Percentiles rank a stretch among this genome's conserved stretches.
Conservation (phyloP, 768 basidiomycete species). For the Rhodotorula diobovata region DNA sequence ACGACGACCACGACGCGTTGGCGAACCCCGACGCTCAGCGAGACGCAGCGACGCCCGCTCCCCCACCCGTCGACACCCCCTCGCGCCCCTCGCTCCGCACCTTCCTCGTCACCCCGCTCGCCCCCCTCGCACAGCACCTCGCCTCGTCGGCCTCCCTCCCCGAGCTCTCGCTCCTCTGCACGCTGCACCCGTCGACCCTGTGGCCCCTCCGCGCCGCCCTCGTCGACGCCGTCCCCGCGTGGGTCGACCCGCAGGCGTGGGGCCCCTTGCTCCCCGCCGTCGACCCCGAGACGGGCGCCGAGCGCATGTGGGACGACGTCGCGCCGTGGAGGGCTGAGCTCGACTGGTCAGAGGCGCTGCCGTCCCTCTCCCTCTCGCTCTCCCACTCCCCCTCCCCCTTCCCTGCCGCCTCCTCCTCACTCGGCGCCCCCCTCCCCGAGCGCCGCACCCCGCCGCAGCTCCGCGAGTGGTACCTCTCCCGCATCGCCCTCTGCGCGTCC, state of each 20-base stretch:
- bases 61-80: neutral
- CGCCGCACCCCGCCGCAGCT: constrained; percentile 54
- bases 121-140: constrained; percentile 62
- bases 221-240: constrained; percentile 68
- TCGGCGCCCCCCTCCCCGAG: constrained; percentile 47
- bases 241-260: constrained; percentile 62
- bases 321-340: constrained; percentile 6
- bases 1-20: constrained; percentile 36
- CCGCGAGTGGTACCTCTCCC: constrained; percentile 67
- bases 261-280: constrained; percentile 61
- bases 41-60: neutral
- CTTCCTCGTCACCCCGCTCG: constrained; percentile 62
- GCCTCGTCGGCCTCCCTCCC: constrained; percentile 61
- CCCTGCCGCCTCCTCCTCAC: too few relatives aligned
- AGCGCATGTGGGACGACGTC: constrained; percentile 7
- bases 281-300: constrained; percentile 54
- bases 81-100: constrained; percentile 52
- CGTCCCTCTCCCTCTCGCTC: constrained; percentile 1
- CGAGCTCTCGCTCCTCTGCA: constrained; percentile 59
- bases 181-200: constrained; percentile 57
- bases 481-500: constrained; percentile 48
- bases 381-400: too few relatives aligned
- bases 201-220: constrained; percentile 68
- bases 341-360: constrained; percentile 25
- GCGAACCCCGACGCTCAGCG: neutral